Evolutionary conservation across 805 yeast species (phyloP), one percentile per base, ranked within the genome.

Genomic region (Diddensiella transvaalensis): DNA sequence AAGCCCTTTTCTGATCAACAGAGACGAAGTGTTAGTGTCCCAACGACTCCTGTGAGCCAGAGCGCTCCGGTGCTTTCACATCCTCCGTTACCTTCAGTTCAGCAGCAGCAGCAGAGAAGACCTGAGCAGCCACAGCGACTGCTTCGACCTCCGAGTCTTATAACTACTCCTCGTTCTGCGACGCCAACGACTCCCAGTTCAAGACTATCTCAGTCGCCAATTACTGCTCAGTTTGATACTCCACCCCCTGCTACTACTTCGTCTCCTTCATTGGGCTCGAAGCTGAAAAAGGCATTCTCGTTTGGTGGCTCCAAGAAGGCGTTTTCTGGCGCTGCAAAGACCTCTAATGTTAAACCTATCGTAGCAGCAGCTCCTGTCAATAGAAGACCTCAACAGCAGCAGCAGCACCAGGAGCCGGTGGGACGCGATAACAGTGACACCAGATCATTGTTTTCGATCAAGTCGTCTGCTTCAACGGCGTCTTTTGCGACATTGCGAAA

Each of bases 391-490:
- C 21, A 4, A 22, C n/a, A 11, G 8, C 8, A 19, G 8, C 19
- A 24, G 5, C 22, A 38, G 24, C n/a, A n/a, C n/a, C n/a, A n/a
- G n/a, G n/a, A n/a, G n/a, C n/a, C n/a, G n/a, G n/a, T n/a, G n/a
- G n/a, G n/a, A 6, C 8, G 15, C 15, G 47, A 45, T 23, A 24
- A 44, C 38, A 26, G 44, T 17, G 65, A 61, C 38, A 45, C 58
- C 1, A 40, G 47, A 17, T 60, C 65, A 6, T 44, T 57, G 17
- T 54, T 44, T 48, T 62, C 66, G 3, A 45, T 53, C n/a, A 48
- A 44, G 41, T 62, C 66, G 2, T 51, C 59, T 3, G 51, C 58
- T 15, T 59, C 66, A 3, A 54, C 55, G 3, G 51, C 58, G n/a
- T 61, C 67, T 8, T 47, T 58, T 44, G 53, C 60, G 2, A 58